Evolutionary conservation across 192 early-diverging fungal genomes (phyloP), one percentile per base, ranked within the genome.

Genomic region (Backusella liffmaniae): DNA sequence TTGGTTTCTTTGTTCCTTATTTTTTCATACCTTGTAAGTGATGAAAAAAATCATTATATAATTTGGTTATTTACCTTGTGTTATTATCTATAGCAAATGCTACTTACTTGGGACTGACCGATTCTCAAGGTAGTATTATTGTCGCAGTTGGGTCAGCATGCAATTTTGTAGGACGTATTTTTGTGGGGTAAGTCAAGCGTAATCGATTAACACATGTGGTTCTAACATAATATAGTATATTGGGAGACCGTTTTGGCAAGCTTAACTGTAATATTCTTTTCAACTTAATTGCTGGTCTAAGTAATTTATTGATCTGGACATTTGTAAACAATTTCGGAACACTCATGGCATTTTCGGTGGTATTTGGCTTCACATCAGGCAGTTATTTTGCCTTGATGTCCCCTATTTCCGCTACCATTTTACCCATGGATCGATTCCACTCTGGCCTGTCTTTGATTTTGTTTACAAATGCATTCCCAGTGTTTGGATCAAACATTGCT

Each of bases 331-430:
- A 29, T 4, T 79, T 75, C 69, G 79, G 75, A 9, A 44, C 66
- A 1, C 73, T 83, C 16, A 72, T 80, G 62, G 82, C 73, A 1
- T 83, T 71, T 70, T 59, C 76, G 46, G 76, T 73, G 4, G 21
- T 83, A 1, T 83, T 73, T 80, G 82, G 82, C 13, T 46, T 83
- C 0, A 71, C 74, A 12, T 77, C 79, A 73, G 78, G 78, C 18
- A 66, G 76, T 15, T 83, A 77, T 53, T 83, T 83, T 71, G 75
- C 78, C 1, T 51, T 82, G 12, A 82, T 81, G n/a, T 77, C 80
- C 0, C 72, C 80, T 16, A 75, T 81, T 34, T 70, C 72, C 16
- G 73, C 73, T 8, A 18, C 23, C 0, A 70, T 81, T 29, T 21
- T 74, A 39, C 73, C 73, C 16, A 59, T 70, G 18, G 76, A 81